Evolutionary conservation across 2,329 filamentous ascomycete species (phyloP), one percentile per base, ranked within the genome.

Genomic region (Sporothrix pseudoabietina): DNA sequence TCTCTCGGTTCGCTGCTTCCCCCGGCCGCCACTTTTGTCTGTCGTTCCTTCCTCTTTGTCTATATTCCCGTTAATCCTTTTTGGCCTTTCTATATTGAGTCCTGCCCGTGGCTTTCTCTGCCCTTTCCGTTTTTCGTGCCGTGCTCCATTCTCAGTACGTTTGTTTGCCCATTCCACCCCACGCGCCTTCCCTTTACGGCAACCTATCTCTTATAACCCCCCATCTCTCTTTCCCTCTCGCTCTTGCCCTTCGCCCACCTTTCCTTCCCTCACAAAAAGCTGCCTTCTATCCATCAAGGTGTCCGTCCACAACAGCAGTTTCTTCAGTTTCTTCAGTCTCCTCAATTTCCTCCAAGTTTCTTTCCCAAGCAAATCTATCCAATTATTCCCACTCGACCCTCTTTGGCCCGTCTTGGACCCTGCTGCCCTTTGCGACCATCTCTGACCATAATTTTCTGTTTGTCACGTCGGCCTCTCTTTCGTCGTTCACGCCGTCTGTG

Each of bases 201-300:
- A 32, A 66, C n/a, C 63, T 47, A 14, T 44, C 35, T 30, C 22
- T 30, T 66, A 65, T 66, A 49, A 8, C 4, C 22, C 39, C 63
- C 63, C 63, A 16, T 66, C 41, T 30, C 63, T 49, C 65, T 16
- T 52, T 32, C 65, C 41, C 16, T 32, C 6, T 14, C 44, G 14
- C 16, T 32, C 16, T 35, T 22, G 16, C 26, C 14, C 26, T 39
- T 22, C 30, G 5, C 30, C 26, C 47, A 54, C 39, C 26, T 19
- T 32, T 69, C 65, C 47, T 55, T 12, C 32, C 30, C 47, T 26
- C 47, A 39, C 66, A 22, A 69, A 52, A 26, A 22, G 32, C 9
- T 41, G 4, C 35, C 35, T 44, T 44, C n/a, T 70, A 35, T 41
- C 68, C 68, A 70, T 70, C 68, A 70, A 59, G 68, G 68, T 70